Base-by-base conservation (phyloP, 2,329 filamentous ascomycete species). In the Blastomyces silverae region DNA sequence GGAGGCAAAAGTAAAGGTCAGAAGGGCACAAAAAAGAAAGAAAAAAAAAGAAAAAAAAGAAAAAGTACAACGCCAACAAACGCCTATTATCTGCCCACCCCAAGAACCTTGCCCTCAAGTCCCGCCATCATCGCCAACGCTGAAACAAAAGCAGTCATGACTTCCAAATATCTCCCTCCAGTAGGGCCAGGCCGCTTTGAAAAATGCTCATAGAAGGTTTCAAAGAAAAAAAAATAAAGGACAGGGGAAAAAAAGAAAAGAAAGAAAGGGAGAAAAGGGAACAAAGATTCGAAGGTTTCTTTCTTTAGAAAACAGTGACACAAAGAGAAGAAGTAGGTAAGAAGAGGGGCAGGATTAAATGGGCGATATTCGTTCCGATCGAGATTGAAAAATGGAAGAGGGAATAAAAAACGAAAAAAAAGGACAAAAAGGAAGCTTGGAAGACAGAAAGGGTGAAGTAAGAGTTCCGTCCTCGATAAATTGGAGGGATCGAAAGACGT, bases 141-240 rank as follows among this genome's bases (percentile, higher is more conserved):
- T 61, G 39, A 50, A 59, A 59, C 13, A 59, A 59, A 59, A 25
- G 34, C 8, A 59, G 56, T 25, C 37, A 59, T 59, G 56, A 44
- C 37, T 44, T 44, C 37, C 28, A 42, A 59, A 44, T 2, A 57
- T 57, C 11, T 22, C 31, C 31, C 34, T 15, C 31, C 31, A 22
- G 39, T 28, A 44, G 10, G 37, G 17, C 22, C 22, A 8, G 15
- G 42, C 58, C 58, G 22, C 20, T 59, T 61, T 50, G 58, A 17
- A 34, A 22, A 61, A 46, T 25, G 34, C 58, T 7, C n/a, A 37
- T 39, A 39, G 3, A 28, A 13, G 13, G 37, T 50, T 58, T 39
- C 55, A 52, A 52, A 31, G 31, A 56, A 34, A 25, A 22, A 7
- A n/a, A 60, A 46, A n/a, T 22, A 13, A 13, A 37, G 11, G 20